Conservation (phyloP, 805 yeast species). For the Kuraishia floccosa region DNA sequence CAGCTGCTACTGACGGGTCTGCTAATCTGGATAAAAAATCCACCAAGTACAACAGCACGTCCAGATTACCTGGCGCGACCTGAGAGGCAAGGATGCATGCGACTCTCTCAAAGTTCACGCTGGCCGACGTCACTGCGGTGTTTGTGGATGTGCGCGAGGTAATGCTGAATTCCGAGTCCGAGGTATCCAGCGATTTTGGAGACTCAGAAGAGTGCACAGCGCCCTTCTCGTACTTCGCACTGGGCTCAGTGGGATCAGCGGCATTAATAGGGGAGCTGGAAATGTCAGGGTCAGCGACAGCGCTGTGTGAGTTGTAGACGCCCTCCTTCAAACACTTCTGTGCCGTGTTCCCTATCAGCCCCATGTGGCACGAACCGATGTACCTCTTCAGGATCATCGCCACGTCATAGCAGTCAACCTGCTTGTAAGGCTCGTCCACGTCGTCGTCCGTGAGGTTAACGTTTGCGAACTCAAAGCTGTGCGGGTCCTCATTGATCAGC, state of each 20-base stretch:
- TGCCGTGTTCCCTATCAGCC: constrained; percentile 9
- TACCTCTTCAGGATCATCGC: constrained; percentile 24
- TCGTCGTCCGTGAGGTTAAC: constrained; percentile 2
- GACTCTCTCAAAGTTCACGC: neutral
- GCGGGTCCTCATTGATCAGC: constrained; percentile 8
- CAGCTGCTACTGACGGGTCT: constrained; percentile 10
- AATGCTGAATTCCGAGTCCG: neutral
- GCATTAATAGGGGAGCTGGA: neutral
- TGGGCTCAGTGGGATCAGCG: constrained; percentile 1
- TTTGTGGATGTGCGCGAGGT: neutral
- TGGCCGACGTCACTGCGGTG: neutral
- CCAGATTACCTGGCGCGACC: constrained; percentile 16
- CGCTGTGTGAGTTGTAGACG: too few relatives aligned
- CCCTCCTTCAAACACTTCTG: constrained; percentile 4
- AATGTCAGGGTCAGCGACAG: too few relatives aligned
- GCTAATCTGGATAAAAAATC: constrained; percentile 13
- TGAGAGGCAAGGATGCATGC: neutral
- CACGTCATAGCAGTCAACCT: constrained; percentile 17
- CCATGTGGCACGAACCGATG: constrained; percentile 17
- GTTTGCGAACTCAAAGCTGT: constrained; percentile 1
- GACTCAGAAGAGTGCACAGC: neutral
- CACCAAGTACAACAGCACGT: constrained; percentile 17
- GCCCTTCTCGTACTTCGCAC: neutral
- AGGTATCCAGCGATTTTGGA: neutral
- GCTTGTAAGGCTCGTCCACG: constrained; percentile 4